Evolutionary conservation across 768 basidiomycete genomes (phyloP).

Genomic region (Leccinellum luteum): DNA sequence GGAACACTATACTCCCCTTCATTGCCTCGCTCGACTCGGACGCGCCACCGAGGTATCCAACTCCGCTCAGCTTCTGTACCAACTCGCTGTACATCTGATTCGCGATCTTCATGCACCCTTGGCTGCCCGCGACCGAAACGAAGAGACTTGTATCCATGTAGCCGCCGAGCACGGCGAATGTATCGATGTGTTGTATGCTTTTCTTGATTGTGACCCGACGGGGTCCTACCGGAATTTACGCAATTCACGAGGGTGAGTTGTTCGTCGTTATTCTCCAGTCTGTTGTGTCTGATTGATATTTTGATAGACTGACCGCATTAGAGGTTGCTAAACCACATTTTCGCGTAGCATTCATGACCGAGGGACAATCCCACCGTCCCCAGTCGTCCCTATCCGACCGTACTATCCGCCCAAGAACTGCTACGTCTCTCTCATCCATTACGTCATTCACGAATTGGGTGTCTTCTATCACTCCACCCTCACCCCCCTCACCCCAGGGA

Average conservation of each 20-base stretch:
- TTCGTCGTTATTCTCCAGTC: background rate
- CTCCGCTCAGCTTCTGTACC: slow-evolving; percentile 42
- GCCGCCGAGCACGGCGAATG: slow-evolving; percentile 74
- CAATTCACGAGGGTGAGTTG: slow-evolving; percentile 67
- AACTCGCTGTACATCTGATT: slow-evolving; percentile 66
- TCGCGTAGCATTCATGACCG: slow-evolving; percentile 56
- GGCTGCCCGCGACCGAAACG: slow-evolving; percentile 59
- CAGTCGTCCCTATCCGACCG: slow-evolving; percentile 53
- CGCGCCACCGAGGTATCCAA: slow-evolving; percentile 34
- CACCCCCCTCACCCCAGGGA: slow-evolving; percentile 26
- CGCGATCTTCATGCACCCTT: slow-evolving; percentile 68
- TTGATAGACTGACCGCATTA: slow-evolving; percentile 49
- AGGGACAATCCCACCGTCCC: slow-evolving; percentile 45
- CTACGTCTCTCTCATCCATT: slow-evolving; percentile 46
- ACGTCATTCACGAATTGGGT: slow-evolving; percentile 41
- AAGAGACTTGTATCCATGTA: slow-evolving; percentile 78
- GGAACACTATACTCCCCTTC: slow-evolving; percentile 66
- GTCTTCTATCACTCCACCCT: slow-evolving; percentile 17
- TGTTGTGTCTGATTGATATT: background rate
- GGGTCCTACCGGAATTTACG: slow-evolving; percentile 56
- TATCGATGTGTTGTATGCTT: slow-evolving; percentile 56
- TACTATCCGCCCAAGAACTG: slow-evolving; percentile 48
- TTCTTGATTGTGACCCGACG: slow-evolving; percentile 63
- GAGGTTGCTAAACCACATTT: slow-evolving; percentile 71
- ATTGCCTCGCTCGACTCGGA: slow-evolving; percentile 53